Conservation (phyloP, 192 early-diverging fungal genomes). For the Kickxella alabastrina region DNA sequence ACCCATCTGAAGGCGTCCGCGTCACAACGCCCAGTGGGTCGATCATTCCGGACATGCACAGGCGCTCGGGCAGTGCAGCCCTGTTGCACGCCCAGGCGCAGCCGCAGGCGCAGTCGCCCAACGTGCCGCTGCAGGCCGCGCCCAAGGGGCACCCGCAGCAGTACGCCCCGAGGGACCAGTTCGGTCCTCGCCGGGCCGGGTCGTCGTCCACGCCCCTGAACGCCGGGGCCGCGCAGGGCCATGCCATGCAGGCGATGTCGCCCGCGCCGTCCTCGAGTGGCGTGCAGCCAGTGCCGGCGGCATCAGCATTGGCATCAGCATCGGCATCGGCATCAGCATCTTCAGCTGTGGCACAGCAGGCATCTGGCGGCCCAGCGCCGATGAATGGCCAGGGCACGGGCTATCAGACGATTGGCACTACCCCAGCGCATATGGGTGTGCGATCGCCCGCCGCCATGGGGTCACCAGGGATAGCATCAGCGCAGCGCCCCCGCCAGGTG, state of each 20-base stretch:
- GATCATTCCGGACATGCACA: slow-evolving; percentile 42
- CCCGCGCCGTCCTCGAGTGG: too few relatives aligned
- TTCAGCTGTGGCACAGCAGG: background rate
- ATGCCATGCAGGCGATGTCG: slow-evolving; percentile 16
- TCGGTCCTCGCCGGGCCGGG: slow-evolving; percentile 17
- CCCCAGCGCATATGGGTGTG: slow-evolving; percentile 8
- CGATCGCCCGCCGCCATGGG: slow-evolving; percentile 28
- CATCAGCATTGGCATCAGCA: background rate
- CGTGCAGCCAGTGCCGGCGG: too few relatives aligned
- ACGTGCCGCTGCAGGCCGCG: slow-evolving; percentile 1
- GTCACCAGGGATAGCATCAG: slow-evolving; percentile 23
- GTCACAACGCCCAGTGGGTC: slow-evolving; percentile 83
- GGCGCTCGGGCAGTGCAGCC: slow-evolving; percentile 8
- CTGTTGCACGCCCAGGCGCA: background rate
- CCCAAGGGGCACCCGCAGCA: slow-evolving; percentile 4
- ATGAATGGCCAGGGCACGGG: background rate
- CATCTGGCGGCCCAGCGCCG: slow-evolving; percentile 1
- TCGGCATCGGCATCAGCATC: slow-evolving; percentile 3
- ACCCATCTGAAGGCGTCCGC: slow-evolving; percentile 73
- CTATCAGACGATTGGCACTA: background rate
- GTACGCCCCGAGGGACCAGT: slow-evolving; percentile 20
- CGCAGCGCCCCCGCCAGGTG: slow-evolving; percentile 53
- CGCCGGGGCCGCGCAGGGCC: slow-evolving; percentile 4
- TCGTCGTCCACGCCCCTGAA: background rate
- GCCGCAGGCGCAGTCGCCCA: slow-evolving; percentile 14